A percentile compares a stretch with the other conserved stretches of the same genome.
Evolutionary conservation across 139 green algal species (phyloP).

Genomic region (Gonium pectorale): DNA sequence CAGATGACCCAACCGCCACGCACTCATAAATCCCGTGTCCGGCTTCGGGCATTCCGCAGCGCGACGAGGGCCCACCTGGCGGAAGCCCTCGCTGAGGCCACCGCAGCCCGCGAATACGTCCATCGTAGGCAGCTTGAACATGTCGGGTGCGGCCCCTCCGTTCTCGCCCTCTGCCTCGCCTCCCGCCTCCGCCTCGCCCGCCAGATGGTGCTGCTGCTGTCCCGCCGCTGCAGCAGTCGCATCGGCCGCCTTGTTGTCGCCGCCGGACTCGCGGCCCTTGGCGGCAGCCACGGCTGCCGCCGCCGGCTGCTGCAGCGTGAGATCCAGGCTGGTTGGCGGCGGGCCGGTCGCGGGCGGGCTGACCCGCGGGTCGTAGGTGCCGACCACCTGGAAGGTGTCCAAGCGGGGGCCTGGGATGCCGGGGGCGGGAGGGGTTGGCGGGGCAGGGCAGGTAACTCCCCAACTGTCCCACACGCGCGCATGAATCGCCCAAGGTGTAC

Average conservation of each 20-base stretch:
- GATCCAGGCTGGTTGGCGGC: slow-evolving; percentile 35
- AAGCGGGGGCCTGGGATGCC: neutral
- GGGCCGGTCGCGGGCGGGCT: slow-evolving; percentile 47
- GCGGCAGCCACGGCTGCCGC: neutral
- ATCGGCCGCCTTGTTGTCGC: slow-evolving; percentile 58
- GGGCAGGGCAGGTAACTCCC: no score
- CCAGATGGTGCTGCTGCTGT: no score
- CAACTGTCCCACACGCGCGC: no score
- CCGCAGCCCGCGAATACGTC: slow-evolving; percentile 98
- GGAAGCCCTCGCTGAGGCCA: slow-evolving; percentile 93
- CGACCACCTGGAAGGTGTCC: slow-evolving; percentile 59
- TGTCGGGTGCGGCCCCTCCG: no score
- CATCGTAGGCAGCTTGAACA: slow-evolving; percentile 75
- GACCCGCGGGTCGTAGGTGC: slow-evolving; percentile 65
- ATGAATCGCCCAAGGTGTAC: no score
- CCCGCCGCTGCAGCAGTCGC: neutral
- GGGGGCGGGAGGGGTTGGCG: neutral
- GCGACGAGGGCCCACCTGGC: no score
- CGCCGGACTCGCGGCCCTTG: slow-evolving; percentile 31
- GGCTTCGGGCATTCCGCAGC: no score
- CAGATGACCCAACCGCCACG: no score
- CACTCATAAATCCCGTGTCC: no score
- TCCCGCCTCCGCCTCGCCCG: neutral
- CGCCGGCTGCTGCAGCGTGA: slow-evolving; percentile 57
- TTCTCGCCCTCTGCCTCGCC: no score